These are phyloP conservation scores for Nitzschia sp. DNA, from an alignment of 108 stramenopile species.

Conservation along the genomic window DNA sequence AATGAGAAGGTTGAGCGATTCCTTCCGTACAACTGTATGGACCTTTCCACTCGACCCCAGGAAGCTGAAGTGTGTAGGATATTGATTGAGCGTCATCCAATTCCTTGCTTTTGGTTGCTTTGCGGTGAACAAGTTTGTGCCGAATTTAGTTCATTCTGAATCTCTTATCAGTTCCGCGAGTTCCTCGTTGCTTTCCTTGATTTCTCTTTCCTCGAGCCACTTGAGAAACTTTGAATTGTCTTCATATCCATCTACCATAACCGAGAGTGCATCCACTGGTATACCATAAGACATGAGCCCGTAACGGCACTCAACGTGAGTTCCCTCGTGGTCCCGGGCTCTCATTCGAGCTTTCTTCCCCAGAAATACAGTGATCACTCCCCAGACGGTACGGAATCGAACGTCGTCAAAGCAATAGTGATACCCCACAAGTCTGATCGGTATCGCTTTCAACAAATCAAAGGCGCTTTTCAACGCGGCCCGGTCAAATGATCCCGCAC, in stretches of 20 bases:
- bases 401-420: constrained; percentile 10
- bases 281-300: constrained; percentile 21
- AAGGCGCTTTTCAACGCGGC: not conserved
- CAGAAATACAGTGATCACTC: not conserved
- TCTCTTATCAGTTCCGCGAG: no score
- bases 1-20: no score
- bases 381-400: constrained; percentile 4
- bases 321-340: constrained; percentile 7
- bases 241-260: constrained; percentile 9
- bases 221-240: constrained; percentile 1
- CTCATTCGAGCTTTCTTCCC: constrained; percentile 3
- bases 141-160: no score
- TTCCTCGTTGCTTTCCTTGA: no score
- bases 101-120: no score
- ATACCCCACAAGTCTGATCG: constrained; percentile 6
- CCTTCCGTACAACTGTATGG: no score
- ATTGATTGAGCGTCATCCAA: no score
- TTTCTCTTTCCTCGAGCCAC: constrained; percentile 1
- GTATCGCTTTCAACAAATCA: not conserved
- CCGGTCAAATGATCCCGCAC: not conserved
- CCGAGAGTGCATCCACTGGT: constrained; percentile 7
- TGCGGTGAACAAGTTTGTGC: no score
- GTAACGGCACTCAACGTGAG: constrained; percentile 15
- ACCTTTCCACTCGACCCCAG: no score
- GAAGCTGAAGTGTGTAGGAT: no score